phyloP scores from a whole-genome alignment of 345 rosid genomes.

The Eucalyptus curtisii region DNA sequence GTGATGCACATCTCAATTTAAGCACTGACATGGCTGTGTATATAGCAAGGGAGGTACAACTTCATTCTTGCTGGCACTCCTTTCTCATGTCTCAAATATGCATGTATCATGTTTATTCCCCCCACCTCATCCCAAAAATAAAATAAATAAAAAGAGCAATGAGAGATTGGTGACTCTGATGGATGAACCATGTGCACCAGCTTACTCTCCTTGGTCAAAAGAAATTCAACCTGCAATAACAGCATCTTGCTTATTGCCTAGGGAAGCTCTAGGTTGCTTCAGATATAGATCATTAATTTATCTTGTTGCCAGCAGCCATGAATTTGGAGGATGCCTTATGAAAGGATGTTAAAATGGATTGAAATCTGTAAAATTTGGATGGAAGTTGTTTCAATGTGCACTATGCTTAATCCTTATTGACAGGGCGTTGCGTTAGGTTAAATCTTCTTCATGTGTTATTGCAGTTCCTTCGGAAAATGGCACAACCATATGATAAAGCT shows the following conservation, averaged over 20 bases:
- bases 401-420: background rate
- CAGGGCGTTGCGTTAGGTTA: background rate
- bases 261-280: background rate
- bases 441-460: background rate
- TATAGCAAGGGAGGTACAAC: slow-evolving; percentile 77
- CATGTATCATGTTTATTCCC: background rate
- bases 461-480: slow-evolving; percentile 95
- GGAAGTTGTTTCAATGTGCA: background rate
- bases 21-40: slow-evolving; percentile 98
- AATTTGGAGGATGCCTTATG: background rate
- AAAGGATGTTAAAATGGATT: background rate
- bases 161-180: background rate
- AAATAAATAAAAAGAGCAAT: background rate
- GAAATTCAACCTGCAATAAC: background rate
- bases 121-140: background rate
- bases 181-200: background rate
- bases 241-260: background rate
- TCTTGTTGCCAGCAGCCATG: background rate
- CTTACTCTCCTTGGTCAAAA: background rate
- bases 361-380: background rate
- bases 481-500: slow-evolving; percentile 82
- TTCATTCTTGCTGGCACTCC: background rate
- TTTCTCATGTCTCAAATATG: background rate
- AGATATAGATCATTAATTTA: background rate
- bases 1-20: slow-evolving; percentile 79